A percentile compares a stretch with the other conserved stretches of the same genome.
phyloP scores from a whole-genome alignment of 192 early-diverging fungal genomes.

The Rhizophagus clarus region DNA sequence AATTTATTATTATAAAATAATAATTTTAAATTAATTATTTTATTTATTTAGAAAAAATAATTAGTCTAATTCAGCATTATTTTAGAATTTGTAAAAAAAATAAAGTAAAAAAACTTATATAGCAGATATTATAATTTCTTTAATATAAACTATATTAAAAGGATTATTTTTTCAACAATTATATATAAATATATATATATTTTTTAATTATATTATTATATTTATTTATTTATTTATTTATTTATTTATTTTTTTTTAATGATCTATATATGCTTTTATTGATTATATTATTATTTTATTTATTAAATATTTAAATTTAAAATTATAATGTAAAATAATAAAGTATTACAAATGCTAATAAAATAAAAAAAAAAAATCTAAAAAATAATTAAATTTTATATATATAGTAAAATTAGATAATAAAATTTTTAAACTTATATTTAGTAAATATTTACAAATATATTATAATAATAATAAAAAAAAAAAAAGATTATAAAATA shows the following conservation, averaged over 20 bases:
- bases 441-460: background rate
- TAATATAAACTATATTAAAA: background rate
- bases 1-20: background rate
- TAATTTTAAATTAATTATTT: background rate
- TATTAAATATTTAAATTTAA: background rate
- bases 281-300: background rate
- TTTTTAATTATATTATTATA: no score
- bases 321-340: constrained; percentile 13
- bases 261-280: no score
- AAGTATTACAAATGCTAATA: constrained; percentile 14
- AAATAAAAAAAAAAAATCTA: background rate
- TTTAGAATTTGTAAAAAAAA: background rate
- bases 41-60: background rate
- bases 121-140: constrained; percentile 1
- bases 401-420: background rate
- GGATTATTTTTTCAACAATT: background rate
- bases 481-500: background rate
- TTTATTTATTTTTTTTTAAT: no score
- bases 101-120: constrained; percentile 24
- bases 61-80: constrained; percentile 1
- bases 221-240: no score
- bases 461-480: background rate
- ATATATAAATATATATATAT: constrained; percentile 12
- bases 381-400: constrained; percentile 22
- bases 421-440: constrained; percentile 23